Base-by-base conservation (phyloP, 805 yeast species). In the Saturnispora mendoncae region DNA sequence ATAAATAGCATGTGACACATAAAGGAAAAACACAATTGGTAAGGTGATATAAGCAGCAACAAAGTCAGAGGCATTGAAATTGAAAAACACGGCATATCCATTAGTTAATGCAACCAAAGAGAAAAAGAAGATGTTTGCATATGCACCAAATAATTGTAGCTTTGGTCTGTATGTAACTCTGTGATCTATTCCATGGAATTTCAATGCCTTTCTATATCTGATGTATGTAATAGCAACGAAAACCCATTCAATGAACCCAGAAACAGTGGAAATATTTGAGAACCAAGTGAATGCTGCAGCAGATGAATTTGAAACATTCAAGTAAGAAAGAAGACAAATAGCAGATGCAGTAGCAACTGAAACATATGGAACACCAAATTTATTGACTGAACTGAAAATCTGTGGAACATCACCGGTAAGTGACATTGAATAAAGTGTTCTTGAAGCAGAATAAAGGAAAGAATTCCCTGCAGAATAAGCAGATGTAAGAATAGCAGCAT, bases 371-470 rank as follows among this genome's bases (percentile, higher is more conserved):
- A 84, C 82, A 56, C 94, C 92, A 62, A 65, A 62, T 49, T 63
- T 72, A 62, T 74, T 78, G 36, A 83, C 74, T 48, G 60, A 70
- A 39, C 78, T 67, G 54, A 84, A 77, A 51, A 81, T 53, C 46
- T 59, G 66, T 48, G 94, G 94, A 6, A 88, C 85, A 47, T 76
- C 74, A n/a, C 85, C 83, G 48, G 78, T 79, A 37, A 74, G 66
- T 2, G 94, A 80, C 59, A 84, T 67, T 20, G 86, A 81, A 56
- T 78, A 81, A 23, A 84, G 61, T 3, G 83, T 75, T 70, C 95
- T 72, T 20, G 90, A 77, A 37, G 84, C 77, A 50, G 78, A 74
- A 60, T 78, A 82, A 51, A 84, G 64, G 58, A 76, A 84, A 4
- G 86, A 78, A 64, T 84, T 85, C 25, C 85, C 85, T 38, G 88